phyloP scores from a whole-genome alignment of 2,329 filamentous ascomycete species.

The Epichloe aotearoae region DNA sequence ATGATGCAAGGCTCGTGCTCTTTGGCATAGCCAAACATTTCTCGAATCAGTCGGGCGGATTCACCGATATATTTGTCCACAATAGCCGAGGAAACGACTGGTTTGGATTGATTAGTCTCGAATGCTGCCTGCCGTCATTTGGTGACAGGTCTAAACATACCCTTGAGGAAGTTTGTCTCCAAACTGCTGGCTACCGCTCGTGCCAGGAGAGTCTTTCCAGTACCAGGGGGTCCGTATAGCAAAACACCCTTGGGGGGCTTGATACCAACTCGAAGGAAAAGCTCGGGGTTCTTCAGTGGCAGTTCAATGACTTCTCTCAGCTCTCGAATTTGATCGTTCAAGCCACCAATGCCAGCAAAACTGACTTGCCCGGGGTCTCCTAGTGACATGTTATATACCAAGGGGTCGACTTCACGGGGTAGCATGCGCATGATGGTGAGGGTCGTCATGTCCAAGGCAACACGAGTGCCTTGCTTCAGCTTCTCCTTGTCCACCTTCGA shows the following conservation, averaged over 20 bases:
- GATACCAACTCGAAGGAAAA: constrained; percentile 93
- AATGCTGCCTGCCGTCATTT: background rate
- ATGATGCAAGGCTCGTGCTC: constrained; percentile 99
- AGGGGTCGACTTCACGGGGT: constrained; percentile 90
- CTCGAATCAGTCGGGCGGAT: constrained; percentile 88
- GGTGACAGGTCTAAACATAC: constrained; percentile 31
- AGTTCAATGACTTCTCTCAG: constrained; percentile 95
- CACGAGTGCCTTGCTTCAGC: constrained; percentile 94
- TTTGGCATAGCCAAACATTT: constrained; percentile 99
- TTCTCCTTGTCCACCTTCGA: constrained; percentile 97
- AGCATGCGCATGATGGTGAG: constrained; percentile 99
- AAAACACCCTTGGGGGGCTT: constrained; percentile 97
- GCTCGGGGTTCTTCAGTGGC: constrained; percentile 94
- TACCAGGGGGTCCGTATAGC: constrained; percentile 94
- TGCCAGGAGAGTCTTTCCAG: constrained; percentile 89
- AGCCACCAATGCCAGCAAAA: constrained; percentile 91
- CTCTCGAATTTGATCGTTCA: constrained; percentile 98
- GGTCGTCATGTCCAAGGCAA: constrained; percentile 97
- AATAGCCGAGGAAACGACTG: constrained; percentile 95
- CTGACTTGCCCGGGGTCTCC: constrained; percentile 96
- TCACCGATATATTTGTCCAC: constrained; percentile 99
- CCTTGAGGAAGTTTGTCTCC: constrained; percentile 97
- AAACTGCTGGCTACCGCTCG: constrained; percentile 90
- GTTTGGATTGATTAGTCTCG: constrained; percentile 9
- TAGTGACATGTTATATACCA: constrained; percentile 99